A percentile compares a stretch with the other conserved stretches of the same genome.
Evolutionary conservation across 2,329 filamentous ascomycete genomes (phyloP).

Genomic region (Aspergillus sp.): DNA sequence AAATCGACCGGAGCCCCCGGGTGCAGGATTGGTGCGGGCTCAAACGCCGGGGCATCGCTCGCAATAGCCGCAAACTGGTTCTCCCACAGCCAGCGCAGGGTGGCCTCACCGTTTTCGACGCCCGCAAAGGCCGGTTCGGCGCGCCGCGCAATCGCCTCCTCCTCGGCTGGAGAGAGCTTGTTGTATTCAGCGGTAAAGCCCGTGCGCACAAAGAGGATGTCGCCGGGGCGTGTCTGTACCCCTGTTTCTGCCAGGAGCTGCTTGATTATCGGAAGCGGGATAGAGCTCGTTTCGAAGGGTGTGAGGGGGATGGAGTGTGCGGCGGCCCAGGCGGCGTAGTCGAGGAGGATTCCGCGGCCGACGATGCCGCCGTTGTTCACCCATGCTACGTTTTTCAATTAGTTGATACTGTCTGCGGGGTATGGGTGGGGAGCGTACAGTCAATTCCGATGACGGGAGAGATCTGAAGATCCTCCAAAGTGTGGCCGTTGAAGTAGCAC

Average conservation of each 20-base stretch:
- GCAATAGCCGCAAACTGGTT: conserved; percentile 55
- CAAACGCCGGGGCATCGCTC: conserved; percentile 55
- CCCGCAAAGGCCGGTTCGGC: conserved; percentile 34
- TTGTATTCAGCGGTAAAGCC: conserved; percentile 51
- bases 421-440: conserved; percentile 5
- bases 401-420: background rate
- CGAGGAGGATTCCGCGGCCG: conserved; percentile 49
- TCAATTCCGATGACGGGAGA: conserved; percentile 43
- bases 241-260: conserved; percentile 44
- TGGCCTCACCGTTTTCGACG: conserved; percentile 48
- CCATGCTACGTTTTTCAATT: conserved; percentile 26
- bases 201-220: conserved; percentile 57
- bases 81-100: conserved; percentile 59
- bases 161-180: conserved; percentile 34
- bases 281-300: conserved; percentile 41
- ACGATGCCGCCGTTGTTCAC: conserved; percentile 41
- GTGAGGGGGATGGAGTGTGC: conserved; percentile 35
- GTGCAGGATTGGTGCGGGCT: conserved; percentile 37
- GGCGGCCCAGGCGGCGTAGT: conserved; percentile 45
- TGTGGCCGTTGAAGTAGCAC: conserved; percentile 43
- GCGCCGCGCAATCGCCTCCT: conserved; percentile 33
- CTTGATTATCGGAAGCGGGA: conserved; percentile 45
- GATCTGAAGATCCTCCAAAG: conserved; percentile 37
- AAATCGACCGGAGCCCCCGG: conserved; percentile 29
- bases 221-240: conserved; percentile 44